Percentiles rank a stretch among this genome's conserved stretches.
Evolutionary conservation across 192 early-diverging fungal species (phyloP).

Genomic region (Jimgerdemannia flammicorona): DNA sequence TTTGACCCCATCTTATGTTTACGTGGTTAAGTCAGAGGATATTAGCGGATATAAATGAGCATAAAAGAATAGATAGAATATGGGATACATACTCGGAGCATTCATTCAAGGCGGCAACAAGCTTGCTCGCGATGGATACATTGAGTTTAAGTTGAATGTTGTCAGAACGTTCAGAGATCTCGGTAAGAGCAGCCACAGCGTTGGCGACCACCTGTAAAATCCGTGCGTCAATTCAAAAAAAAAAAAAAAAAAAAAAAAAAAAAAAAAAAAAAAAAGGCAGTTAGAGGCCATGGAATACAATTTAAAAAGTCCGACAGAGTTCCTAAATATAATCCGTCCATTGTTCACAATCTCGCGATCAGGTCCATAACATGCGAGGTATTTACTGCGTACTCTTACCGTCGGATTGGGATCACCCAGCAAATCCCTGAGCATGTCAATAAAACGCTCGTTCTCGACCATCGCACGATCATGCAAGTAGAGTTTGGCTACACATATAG

Average conservation of each 20-base stretch:
- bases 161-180: constrained; percentile 89
- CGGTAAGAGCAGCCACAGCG: constrained; percentile 88
- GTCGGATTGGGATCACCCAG: constrained; percentile 89
- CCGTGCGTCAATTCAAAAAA: no score
- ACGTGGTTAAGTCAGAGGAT: constrained; percentile 7
- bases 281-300: neutral
- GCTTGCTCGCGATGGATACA: constrained; percentile 82
- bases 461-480: constrained; percentile 84
- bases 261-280: no score
- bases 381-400: constrained; percentile 31
- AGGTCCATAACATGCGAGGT: neutral
- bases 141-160: constrained; percentile 84
- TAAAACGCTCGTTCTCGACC: constrained; percentile 83
- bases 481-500: constrained; percentile 91
- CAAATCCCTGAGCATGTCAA: constrained; percentile 86
- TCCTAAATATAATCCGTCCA: neutral
- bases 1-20: constrained; percentile 83
- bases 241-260: no score
- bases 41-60: neutral
- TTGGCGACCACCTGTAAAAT: constrained; percentile 85
- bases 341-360: no score
- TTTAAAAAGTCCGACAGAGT: neutral
- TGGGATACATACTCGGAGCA: constrained; percentile 75
- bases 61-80: neutral
- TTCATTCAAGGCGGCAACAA: constrained; percentile 91